phyloP scores from a whole-genome alignment of 306 rosid species.

The Lupinus albus region DNA sequence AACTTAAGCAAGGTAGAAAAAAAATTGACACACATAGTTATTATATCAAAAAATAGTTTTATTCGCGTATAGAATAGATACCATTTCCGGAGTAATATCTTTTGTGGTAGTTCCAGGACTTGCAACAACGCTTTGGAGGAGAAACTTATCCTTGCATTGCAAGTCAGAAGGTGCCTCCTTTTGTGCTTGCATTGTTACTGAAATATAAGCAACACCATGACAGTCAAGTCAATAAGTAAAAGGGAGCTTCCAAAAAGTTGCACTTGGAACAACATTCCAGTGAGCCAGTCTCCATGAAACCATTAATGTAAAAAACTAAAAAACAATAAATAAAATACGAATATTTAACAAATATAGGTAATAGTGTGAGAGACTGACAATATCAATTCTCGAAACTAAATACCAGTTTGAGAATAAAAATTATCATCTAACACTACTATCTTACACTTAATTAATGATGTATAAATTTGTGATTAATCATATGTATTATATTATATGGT shows the following conservation, averaged over 20 bases:
- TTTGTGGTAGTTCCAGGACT: conserved; percentile 59
- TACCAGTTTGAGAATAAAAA: too few species aligned
- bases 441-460: too few species aligned
- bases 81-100: conserved; percentile 79
- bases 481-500: too few species aligned
- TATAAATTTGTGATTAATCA: too few species aligned
- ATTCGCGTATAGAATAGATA: conserved; percentile 41
- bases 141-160: conserved; percentile 96
- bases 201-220: conserved; percentile 11
- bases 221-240: conserved; percentile 13
- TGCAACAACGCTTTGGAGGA: conserved; percentile 76
- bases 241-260: not conserved
- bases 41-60: not conserved
- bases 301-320: not conserved
- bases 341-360: too few species aligned
- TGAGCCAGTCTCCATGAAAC: too few species aligned
- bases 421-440: too few species aligned
- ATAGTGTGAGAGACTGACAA: too few species aligned
- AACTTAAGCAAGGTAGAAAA: not conserved
- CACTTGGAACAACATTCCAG: not conserved
- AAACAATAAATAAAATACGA: not conserved
- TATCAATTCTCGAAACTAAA: not conserved
- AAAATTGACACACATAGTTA: not conserved
- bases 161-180: conserved; percentile 77
- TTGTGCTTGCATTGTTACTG: conserved; percentile 96